Evolutionary conservation across 2,329 filamentous ascomycete genomes (phyloP).

Genomic region (Penicillium sp.): DNA sequence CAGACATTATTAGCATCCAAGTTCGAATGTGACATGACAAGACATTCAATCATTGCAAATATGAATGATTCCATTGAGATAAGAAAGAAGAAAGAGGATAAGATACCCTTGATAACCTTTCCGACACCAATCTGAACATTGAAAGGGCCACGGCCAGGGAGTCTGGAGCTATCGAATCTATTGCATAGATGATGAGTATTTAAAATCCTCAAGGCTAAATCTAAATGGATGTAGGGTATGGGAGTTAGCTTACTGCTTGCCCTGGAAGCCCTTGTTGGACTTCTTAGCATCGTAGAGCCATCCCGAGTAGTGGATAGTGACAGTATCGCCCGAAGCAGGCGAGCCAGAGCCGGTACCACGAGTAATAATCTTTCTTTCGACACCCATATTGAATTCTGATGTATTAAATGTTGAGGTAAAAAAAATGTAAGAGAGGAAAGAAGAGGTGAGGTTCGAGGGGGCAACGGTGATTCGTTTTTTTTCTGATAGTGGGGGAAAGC

Average conservation of each 20-base stretch:
- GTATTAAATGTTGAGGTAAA: background rate
- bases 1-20: background rate
- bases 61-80: background rate
- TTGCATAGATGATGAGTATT: background rate
- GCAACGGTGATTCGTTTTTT: conserved; percentile 17
- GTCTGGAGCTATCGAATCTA: conserved; percentile 82
- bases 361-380: conserved; percentile 24
- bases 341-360: conserved; percentile 58
- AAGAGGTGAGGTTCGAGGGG: conserved; percentile 9
- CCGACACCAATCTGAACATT: conserved; percentile 74
- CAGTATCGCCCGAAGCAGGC: conserved; percentile 65
- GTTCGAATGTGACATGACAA: background rate
- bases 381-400: conserved; percentile 16
- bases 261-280: conserved; percentile 61
- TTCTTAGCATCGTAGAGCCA: conserved; percentile 69
- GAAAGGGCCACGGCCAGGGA: conserved; percentile 67
- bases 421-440: background rate
- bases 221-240: background rate
- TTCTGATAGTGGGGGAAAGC: conserved; percentile 11
- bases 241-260: conserved; percentile 60
- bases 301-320: conserved; percentile 88
- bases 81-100: conserved; percentile 2
- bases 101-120: conserved; percentile 76
- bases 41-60: background rate
- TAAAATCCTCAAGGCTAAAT: no score